Evolutionary conservation across 1,284 basidiomycete genomes (phyloP), one percentile per base, ranked within the genome.

Genomic region (Fomitopsis pinicola): DNA sequence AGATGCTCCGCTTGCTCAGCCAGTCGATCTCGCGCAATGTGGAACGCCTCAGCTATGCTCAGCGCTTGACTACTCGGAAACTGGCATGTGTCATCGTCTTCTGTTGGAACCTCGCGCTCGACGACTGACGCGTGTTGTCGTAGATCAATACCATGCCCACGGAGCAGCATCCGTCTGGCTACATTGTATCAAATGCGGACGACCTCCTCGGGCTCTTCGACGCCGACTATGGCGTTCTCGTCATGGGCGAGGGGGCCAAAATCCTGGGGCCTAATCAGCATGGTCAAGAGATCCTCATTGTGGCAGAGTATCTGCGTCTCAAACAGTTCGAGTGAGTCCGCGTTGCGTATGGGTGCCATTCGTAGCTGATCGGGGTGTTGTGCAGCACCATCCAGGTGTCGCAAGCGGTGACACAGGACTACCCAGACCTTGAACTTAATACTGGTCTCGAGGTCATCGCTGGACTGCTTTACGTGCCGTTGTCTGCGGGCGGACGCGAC

Each of bases 151-250:
- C 90, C 17, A 80, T 92, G 59, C 82, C 88, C 1, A 87, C 87
- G 5, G 85, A 89, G 57, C 79, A 82, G 55, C 89, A 92, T 67
- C 88, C 92, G 5, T 86, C 87, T 17, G 92, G 91, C 0, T 94
- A 94, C 74, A 93, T 95, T 66, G 88, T 95, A 19, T 92, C 91
- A 35, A 92, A 94, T 69, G 89, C 92, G 1, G 89, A 94, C 68
- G 93, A 95, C 68, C 76, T 95, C 12, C 80, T 97, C 3, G 82
- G 84, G 6, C 75, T 95, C 28, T 95, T 95, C 69, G 91, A 94
- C 70, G 92, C 92, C 17, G 92, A 95, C 70, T 90, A 87, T 70
- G 92, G 92, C 62, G 84, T 94, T 22, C 79, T 95, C 36, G 90
- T 94, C 62, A 92, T 95, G 66, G 92, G 92, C 9, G 91, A 93